phyloP scores from a whole-genome alignment of 345 rosid genomes.

The Bruguiera parviflora region DNA sequence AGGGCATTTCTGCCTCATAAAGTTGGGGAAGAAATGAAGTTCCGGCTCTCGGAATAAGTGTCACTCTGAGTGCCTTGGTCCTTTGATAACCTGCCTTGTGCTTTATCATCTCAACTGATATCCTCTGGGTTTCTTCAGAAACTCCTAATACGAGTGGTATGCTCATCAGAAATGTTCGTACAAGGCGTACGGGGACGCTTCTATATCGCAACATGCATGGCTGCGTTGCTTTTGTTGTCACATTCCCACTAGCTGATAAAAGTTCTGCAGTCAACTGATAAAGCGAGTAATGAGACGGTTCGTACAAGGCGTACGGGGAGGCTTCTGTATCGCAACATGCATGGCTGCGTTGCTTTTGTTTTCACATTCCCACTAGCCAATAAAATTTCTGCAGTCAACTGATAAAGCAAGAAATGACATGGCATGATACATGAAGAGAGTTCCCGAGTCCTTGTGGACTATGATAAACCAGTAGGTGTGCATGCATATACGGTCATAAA shows the following conservation, averaged over 20 bases:
- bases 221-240: conserved; percentile 54
- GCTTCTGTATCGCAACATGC: conserved; percentile 70
- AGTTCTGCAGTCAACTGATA: conserved; percentile 65
- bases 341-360: conserved; percentile 63
- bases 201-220: conserved; percentile 68
- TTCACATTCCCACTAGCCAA: conserved; percentile 43
- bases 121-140: conserved; percentile 60
- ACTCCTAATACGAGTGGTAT: conserved; percentile 59
- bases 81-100: conserved; percentile 64
- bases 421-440: background rate
- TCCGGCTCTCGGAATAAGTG: conserved; percentile 62
- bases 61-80: conserved; percentile 47
- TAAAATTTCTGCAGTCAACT: conserved; percentile 67
- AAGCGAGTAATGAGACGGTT: conserved; percentile 21
- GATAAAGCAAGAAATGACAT: conserved; percentile 4
- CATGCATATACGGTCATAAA: too few relatives aligned
- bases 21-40: conserved; percentile 54
- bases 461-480: too few relatives aligned
- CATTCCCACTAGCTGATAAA: conserved; percentile 40
- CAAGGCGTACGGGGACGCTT: conserved; percentile 61
- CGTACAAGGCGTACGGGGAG: conserved; percentile 50
- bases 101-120: conserved; percentile 36
- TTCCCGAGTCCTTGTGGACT: too few relatives aligned
- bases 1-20: conserved; percentile 52
- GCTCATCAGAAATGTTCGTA: conserved; percentile 49